Evolutionary conservation across 2,329 filamentous ascomycete genomes (phyloP).

Genomic region (Monosporascus sp.): DNA sequence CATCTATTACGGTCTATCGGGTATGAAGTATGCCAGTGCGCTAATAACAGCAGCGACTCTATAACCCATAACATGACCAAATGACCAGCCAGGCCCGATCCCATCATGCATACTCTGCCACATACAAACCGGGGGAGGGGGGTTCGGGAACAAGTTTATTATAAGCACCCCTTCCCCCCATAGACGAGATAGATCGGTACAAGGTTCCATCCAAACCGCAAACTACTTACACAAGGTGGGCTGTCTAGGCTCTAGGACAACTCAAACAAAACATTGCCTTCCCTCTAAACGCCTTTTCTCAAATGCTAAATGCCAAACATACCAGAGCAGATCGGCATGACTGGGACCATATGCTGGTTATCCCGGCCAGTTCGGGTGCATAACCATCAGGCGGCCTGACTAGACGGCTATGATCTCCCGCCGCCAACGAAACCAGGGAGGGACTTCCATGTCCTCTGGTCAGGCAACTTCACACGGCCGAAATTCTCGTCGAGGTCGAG

Average conservation of each 20-base stretch:
- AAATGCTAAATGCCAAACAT: too few species aligned
- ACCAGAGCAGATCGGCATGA: too few species aligned
- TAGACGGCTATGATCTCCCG: background rate
- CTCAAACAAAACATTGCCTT: background rate
- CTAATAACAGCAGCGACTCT: too few species aligned
- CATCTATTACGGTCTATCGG: background rate
- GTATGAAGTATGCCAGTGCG: background rate
- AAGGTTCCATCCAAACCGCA: background rate
- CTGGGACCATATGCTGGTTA: background rate
- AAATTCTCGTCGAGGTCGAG: conserved; percentile 93
- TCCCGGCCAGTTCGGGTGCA: background rate
- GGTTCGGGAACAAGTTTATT: background rate
- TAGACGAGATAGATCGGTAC: background rate
- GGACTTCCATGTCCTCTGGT: conserved; percentile 47
- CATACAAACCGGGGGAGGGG: too few species aligned
- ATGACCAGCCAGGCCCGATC: background rate
- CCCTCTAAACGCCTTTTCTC: background rate
- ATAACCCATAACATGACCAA: background rate
- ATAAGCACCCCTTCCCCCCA: background rate
- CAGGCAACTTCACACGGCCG: conserved; percentile 63
- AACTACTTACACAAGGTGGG: background rate
- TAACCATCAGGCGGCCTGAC: background rate
- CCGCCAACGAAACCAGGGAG: conserved; percentile 45
- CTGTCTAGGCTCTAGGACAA: background rate
- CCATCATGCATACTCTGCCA: too few species aligned